These are phyloP conservation scores for Leccinum obscurum DNA, from an alignment of 768 basidiomycete genomes.

Conservation along the genomic window DNA sequence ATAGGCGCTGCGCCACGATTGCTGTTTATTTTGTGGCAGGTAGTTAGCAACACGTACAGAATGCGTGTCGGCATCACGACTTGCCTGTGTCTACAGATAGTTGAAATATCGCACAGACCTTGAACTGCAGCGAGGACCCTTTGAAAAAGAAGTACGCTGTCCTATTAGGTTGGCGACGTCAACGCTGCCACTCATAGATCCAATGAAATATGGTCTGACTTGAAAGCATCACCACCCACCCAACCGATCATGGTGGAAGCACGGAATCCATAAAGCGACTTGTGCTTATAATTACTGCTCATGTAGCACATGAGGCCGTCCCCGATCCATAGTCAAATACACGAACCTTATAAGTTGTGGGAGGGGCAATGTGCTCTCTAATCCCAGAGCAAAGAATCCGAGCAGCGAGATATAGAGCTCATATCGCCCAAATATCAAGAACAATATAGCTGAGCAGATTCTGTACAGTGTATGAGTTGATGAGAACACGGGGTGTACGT, in stretches of 20 bases:
- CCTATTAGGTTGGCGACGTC: conserved; percentile 39
- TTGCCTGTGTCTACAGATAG: conserved; percentile 74
- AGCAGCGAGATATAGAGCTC: conserved; percentile 58
- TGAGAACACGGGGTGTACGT: conserved; percentile 7
- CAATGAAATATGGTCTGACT: conserved; percentile 45
- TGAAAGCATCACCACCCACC: conserved; percentile 83
- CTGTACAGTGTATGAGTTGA: conserved; percentile 27
- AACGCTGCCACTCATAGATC: conserved; percentile 11
- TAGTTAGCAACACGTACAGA: conserved; percentile 10
- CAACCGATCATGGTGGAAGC: conserved; percentile 81
- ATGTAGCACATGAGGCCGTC: conserved; percentile 21
- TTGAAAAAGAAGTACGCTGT: conserved; percentile 79
- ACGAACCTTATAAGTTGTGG: conserved; percentile 77
- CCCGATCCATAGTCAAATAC: conserved; percentile 3
- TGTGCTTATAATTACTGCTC: conserved; percentile 72
- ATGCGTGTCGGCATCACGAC: conserved; percentile 27
- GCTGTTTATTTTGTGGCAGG: conserved; percentile 41
- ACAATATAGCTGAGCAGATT: conserved; percentile 69
- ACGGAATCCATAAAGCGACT: conserved; percentile 82
- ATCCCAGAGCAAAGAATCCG: conserved; percentile 76
- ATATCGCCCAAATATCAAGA: conserved; percentile 70
- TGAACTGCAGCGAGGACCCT: conserved; percentile 75
- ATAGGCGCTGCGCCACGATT: conserved; percentile 70
- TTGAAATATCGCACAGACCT: conserved; percentile 82
- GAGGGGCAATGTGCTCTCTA: conserved; percentile 85